These are phyloP conservation scores for Clonostachys byssicola DNA, from an alignment of 2,329 filamentous ascomycete species.

Conservation along the genomic window DNA sequence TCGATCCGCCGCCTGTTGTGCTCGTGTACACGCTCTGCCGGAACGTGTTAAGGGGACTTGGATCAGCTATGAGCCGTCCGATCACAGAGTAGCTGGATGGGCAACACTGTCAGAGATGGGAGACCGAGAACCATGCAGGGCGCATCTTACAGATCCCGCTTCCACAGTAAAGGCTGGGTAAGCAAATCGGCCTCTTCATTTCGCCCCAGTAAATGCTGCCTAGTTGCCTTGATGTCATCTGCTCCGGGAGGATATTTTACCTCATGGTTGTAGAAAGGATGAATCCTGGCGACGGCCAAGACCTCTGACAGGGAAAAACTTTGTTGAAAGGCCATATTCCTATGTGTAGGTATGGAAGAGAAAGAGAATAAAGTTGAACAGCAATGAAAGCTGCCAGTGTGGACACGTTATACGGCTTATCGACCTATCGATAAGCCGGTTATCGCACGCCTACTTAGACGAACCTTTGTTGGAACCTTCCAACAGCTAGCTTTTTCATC, in stretches of 20 bases:
- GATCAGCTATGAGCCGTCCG: slow-evolving; percentile 26
- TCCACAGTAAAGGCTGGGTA: slow-evolving; percentile 10
- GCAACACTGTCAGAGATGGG: too few relatives aligned
- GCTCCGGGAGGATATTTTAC: background rate
- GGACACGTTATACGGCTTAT: too few relatives aligned
- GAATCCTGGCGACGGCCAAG: background rate
- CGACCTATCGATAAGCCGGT: too few relatives aligned
- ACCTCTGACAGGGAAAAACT: background rate
- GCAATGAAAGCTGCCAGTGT: too few relatives aligned
- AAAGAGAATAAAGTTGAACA: too few relatives aligned
- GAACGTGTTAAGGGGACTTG: slow-evolving; percentile 23
- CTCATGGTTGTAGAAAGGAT: background rate
- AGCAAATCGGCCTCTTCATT: slow-evolving; percentile 1
- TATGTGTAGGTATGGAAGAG: too few relatives aligned
- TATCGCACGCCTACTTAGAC: too few relatives aligned
- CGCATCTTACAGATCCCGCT: slow-evolving; percentile 12
- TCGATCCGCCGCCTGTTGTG: slow-evolving; percentile 31
- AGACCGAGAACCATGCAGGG: too few relatives aligned
- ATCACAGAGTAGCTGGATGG: slow-evolving; percentile 23
- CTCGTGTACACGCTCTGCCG: slow-evolving; percentile 30
- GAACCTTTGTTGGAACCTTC: too few relatives aligned
- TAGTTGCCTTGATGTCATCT: background rate
- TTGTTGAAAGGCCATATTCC: too few relatives aligned
- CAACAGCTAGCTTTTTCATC: too few relatives aligned
- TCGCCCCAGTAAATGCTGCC: background rate